Evolutionary conservation across 257 asterid species (phyloP).

Genomic region (Gentiana straminea): DNA sequence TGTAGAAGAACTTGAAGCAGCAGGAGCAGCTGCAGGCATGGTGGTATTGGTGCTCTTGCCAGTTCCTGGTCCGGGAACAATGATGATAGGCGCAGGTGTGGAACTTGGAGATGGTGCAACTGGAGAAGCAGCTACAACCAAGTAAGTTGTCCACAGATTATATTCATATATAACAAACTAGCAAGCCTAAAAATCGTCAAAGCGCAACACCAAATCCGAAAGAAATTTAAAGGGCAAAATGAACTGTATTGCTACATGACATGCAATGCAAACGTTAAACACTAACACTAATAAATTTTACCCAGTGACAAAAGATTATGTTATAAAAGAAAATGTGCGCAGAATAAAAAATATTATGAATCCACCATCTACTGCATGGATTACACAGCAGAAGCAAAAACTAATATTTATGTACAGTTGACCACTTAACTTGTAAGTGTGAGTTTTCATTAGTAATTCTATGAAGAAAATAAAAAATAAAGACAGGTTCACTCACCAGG

Average conservation of each 20-base stretch:
- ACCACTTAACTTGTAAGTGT: no score
- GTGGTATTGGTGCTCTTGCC: conserved; percentile 1
- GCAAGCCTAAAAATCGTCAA: neutral
- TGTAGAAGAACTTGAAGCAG: conserved; percentile 28
- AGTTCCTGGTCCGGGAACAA: conserved; percentile 11
- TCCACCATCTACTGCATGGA: neutral
- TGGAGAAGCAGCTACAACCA: conserved; percentile 44
- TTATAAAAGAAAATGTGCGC: neutral
- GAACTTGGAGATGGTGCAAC: conserved; percentile 32
- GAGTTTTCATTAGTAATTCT: neutral
- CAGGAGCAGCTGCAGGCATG: conserved; percentile 37
- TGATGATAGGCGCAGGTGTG: conserved; percentile 14
- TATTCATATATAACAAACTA: no score
- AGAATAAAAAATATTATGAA: no score
- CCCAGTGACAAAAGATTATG: neutral
- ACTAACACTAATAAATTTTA: no score
- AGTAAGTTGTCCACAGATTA: neutral
- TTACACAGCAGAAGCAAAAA: neutral
- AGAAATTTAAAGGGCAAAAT: neutral
- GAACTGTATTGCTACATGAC: neutral
- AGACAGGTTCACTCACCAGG: conserved; percentile 3
- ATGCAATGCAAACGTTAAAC: no score
- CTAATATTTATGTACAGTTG: no score
- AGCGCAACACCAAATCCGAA: neutral
- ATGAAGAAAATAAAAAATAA: neutral